These are phyloP conservation scores for Cyberlindnera americana DNA, from an alignment of 805 yeast species.

Conservation along the genomic window DNA sequence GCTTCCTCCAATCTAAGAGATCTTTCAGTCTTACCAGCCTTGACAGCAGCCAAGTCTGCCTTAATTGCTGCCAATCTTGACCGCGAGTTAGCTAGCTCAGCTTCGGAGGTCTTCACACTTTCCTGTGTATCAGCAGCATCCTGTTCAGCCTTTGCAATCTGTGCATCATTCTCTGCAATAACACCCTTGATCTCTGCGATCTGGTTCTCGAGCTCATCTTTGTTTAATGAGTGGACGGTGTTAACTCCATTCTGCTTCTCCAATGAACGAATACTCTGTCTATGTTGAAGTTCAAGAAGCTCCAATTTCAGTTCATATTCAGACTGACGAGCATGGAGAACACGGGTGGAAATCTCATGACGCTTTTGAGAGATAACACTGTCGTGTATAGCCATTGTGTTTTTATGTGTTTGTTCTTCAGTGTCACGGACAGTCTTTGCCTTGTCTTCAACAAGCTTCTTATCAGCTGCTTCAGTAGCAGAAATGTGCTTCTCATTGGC, in stretches of 20 bases:
- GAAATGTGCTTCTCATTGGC: slow-evolving; percentile 16
- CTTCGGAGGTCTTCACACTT: slow-evolving; percentile 15
- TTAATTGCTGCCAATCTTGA: slow-evolving; percentile 18
- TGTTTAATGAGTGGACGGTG: slow-evolving; percentile 15
- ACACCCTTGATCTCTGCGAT: slow-evolving; percentile 17
- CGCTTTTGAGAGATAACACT: slow-evolving; percentile 23
- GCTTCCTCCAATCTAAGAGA: slow-evolving; percentile 24
- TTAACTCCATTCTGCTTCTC: slow-evolving; percentile 19
- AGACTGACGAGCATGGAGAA: slow-evolving; percentile 26
- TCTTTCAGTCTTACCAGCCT: slow-evolving; percentile 22
- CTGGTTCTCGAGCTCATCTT: slow-evolving; percentile 20
- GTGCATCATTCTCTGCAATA: slow-evolving; percentile 20
- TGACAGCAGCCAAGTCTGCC: slow-evolving; percentile 21
- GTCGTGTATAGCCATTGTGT: slow-evolving; percentile 19
- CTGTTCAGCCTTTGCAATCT: slow-evolving; percentile 20
- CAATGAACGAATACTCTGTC: slow-evolving; percentile 26
- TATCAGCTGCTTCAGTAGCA: slow-evolving; percentile 18
- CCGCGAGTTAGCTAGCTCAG: slow-evolving; percentile 18
- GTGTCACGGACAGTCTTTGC: slow-evolving; percentile 16
- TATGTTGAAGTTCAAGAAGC: slow-evolving; percentile 22
- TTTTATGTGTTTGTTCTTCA: slow-evolving; percentile 16
- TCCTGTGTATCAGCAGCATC: slow-evolving; percentile 9
- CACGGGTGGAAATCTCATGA: slow-evolving; percentile 24
- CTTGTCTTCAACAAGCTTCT: slow-evolving; percentile 20
- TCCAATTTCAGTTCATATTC: slow-evolving; percentile 26